A percentile compares a stretch with the other conserved stretches of the same genome.
Evolutionary conservation across 2,329 filamentous ascomycete species (phyloP).

Genomic region (Fusarium tjaetaba): DNA sequence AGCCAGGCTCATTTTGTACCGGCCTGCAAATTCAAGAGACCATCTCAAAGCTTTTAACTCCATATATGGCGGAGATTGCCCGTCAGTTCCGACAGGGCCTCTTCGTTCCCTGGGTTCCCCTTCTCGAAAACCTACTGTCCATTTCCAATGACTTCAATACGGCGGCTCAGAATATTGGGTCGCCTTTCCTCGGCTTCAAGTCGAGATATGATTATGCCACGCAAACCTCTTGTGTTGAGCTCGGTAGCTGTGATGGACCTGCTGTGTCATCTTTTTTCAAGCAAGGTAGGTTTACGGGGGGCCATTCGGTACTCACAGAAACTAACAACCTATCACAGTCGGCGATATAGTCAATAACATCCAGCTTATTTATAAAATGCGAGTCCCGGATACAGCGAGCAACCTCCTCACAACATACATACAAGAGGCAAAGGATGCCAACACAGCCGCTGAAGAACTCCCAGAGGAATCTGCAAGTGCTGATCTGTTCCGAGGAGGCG

Average conservation of each 20-base stretch:
- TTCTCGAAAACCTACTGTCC: background rate
- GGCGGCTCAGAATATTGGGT: background rate
- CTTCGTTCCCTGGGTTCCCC: background rate
- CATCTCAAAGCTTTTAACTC: background rate
- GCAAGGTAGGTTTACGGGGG: fast-evolving
- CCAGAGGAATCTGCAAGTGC: background rate
- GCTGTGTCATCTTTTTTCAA: background rate
- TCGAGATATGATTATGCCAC: background rate
- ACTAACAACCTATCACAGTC: background rate
- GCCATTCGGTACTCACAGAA: fast-evolving
- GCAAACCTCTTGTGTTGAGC: background rate
- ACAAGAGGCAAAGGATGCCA: background rate
- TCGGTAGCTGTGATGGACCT: background rate
- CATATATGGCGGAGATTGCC: background rate
- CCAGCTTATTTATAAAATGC: background rate
- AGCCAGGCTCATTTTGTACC: background rate
- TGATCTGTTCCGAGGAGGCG: background rate
- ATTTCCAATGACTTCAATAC: background rate
- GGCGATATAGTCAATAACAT: background rate
- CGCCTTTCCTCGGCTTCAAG: background rate
- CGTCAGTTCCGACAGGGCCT: background rate
- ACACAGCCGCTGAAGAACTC: background rate
- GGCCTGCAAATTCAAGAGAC: background rate
- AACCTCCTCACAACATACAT: background rate
- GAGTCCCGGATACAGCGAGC: background rate